phyloP scores from a whole-genome alignment of 2,329 filamentous ascomycete genomes.

The Zymoseptoria tritici region DNA sequence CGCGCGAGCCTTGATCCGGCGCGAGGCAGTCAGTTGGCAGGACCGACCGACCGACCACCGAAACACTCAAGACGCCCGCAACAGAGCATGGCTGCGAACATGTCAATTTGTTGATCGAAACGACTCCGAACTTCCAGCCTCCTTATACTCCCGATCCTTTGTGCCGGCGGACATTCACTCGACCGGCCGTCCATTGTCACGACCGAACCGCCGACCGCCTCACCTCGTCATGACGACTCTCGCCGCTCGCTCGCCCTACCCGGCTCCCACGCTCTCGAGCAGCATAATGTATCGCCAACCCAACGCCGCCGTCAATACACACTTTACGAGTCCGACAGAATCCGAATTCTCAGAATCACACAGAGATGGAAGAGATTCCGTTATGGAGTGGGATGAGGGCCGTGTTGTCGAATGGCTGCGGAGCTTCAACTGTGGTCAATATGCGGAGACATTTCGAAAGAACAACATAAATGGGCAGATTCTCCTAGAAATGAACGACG shows the following conservation, averaged over 20 bases:
- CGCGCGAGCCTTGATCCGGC: neutral
- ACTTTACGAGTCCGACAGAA: constrained; percentile 75
- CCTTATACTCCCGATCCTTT: neutral
- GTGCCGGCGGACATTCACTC: neutral
- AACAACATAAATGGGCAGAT: constrained; percentile 99
- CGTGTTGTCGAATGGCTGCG: constrained; percentile 84
- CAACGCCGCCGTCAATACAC: constrained; percentile 12
- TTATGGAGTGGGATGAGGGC: constrained; percentile 77
- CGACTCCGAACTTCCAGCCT: neutral
- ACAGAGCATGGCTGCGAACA: neutral
- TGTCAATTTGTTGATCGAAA: neutral
- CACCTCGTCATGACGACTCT: constrained; percentile 60
- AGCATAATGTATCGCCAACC: constrained; percentile 19
- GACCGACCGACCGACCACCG: neutral
- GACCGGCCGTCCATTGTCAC: constrained; percentile 4
- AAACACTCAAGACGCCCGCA: neutral
- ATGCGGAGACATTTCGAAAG: constrained; percentile 77
- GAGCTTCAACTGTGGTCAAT: constrained; percentile 87
- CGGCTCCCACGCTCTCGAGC: constrained; percentile 38
- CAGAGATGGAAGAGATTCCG: constrained; percentile 40
- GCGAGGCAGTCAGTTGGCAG: neutral
- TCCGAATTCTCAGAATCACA: constrained; percentile 79
- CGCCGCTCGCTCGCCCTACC: constrained; percentile 65
- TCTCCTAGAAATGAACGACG: constrained; percentile 92
- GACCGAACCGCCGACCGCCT: neutral